Percentiles rank a stretch among this genome's conserved stretches.
Evolutionary conservation across 345 rosid species (phyloP).

Genomic region (Eucalyptus microcorys): DNA sequence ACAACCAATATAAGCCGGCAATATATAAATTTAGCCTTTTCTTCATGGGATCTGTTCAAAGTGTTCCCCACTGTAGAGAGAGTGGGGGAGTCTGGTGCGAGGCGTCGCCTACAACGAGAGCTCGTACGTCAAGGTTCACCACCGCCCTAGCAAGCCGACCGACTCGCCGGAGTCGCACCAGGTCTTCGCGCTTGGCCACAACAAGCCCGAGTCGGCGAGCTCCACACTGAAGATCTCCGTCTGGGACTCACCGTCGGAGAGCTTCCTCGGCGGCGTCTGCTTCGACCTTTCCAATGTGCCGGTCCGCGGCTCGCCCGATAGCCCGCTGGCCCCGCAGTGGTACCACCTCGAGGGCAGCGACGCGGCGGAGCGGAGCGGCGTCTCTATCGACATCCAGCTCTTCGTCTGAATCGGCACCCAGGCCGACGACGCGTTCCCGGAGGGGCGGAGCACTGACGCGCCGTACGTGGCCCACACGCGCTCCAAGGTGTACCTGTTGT

Average conservation of each 20-base stretch:
- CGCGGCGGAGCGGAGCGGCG: slow-evolving; percentile 16
- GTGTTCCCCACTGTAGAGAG: too few species aligned
- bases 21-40: too few species aligned
- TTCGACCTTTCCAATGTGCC: slow-evolving; percentile 81
- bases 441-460: slow-evolving; percentile 81
- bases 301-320: slow-evolving; percentile 79
- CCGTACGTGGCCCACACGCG: slow-evolving; percentile 83
- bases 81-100: slow-evolving; percentile 15
- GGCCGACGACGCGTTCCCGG: slow-evolving; percentile 90
- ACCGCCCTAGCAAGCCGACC: slow-evolving; percentile 43
- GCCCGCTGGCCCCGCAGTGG: slow-evolving; percentile 86
- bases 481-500: slow-evolving; percentile 88
- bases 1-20: accelerated
- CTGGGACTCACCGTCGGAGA: slow-evolving; percentile 73
- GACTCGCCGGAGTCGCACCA: slow-evolving; percentile 71
- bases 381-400: slow-evolving; percentile 80
- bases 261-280: slow-evolving; percentile 79
- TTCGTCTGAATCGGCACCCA: slow-evolving; percentile 92
- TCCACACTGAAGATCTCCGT: slow-evolving; percentile 69
- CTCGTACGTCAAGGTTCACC: slow-evolving; percentile 55
- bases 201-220: slow-evolving; percentile 30
- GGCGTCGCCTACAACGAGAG: slow-evolving; percentile 44
- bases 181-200: slow-evolving; percentile 58
- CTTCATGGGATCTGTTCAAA: too few species aligned
- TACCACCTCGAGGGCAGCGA: slow-evolving; percentile 58